Evolutionary conservation across 441 rosid species (phyloP), one percentile per base, ranked within the genome.

Genomic region (Aleurites moluccanus): DNA sequence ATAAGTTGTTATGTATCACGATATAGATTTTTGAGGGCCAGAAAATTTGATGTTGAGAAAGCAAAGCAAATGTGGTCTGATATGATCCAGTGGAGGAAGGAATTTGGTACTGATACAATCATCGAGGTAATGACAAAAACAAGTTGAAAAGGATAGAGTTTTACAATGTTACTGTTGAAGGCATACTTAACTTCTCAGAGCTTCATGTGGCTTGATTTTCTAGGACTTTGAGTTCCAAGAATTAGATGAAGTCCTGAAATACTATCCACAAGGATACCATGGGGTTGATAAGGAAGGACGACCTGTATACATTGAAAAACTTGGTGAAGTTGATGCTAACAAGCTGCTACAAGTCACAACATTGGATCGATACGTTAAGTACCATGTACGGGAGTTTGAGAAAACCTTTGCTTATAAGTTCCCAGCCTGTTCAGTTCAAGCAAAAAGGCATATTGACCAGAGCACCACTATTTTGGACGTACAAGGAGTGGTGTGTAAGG

Each of bases 391-490:
- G 80, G 97, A 92, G 81, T 93, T 96, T 0, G 97, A 93, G 89
- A 92, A 89, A 79, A 84, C 93, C 1, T 94, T 94, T 75, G 72
- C 71, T 16, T 59, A 77, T 69, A 96, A 92, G 83, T 85, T 94
- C 72, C 99, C 98, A 4, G 90, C 96, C 10, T 92, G 98, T 73
- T 88, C 97, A 5, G 82, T 94, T 47, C 90, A 92, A 49, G 90
- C 97, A 0, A 92, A 89, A 73, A 89, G 77, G 83, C 98, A 92
- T 78, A 86, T 94, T 75, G 96, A 91, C 69, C 96, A 88, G 85
- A 94, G 98, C 88, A 96, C 98, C 70, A 92, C 96, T 6, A 94
- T 96, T 82, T 74, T 96, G 76, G 97, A 96, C 80, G 99, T 92
- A 25, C 97, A 93, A 85, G 98, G 98, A 86, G 97, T 92, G 92